Conservation (phyloP, 306 rosid genomes). For the Ammopiptanthus mongolicus region DNA sequence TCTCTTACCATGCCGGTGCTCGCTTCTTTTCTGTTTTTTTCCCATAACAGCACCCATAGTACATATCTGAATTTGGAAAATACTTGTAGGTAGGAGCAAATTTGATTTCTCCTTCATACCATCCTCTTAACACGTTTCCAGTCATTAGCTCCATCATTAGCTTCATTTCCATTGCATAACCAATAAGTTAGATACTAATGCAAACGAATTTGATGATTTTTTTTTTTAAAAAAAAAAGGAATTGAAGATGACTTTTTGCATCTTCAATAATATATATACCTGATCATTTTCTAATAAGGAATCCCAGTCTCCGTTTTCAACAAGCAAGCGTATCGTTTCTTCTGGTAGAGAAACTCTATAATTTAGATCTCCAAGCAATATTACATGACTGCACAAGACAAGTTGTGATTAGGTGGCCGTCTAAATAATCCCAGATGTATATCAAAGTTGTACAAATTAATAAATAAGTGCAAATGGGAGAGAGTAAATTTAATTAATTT, state of each 20-base stretch:
- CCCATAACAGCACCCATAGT: slow-evolving; percentile 46
- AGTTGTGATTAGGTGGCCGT: background rate
- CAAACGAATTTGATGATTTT: background rate
- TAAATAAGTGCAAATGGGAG: slow-evolving; percentile 9
- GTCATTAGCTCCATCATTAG: slow-evolving; percentile 53
- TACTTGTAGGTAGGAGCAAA: slow-evolving; percentile 92
- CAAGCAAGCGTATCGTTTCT: slow-evolving; percentile 57
- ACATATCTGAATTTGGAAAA: slow-evolving; percentile 63
- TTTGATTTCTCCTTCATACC: slow-evolving; percentile 72
- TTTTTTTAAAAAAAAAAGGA: background rate
- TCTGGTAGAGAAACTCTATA: slow-evolving; percentile 78
- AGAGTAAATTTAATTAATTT: background rate
- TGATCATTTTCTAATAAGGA: slow-evolving; percentile 70
- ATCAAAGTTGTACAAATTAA: background rate
- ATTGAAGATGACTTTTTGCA: background rate
- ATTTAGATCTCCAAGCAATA: slow-evolving; percentile 85
- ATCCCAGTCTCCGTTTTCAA: slow-evolving; percentile 54
- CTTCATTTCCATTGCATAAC: slow-evolving; percentile 40
- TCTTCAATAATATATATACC: slow-evolving; percentile 33
- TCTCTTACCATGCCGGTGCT: slow-evolving; percentile 81
- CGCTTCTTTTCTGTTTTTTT: slow-evolving; percentile 49
- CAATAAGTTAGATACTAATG: background rate
- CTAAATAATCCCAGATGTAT: background rate
- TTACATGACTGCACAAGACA: slow-evolving; percentile 55
- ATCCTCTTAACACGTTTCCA: slow-evolving; percentile 60